A percentile compares a stretch with the other conserved stretches of the same genome.
Conservation (phyloP, 371 early-diverging fungal genomes). For the Mortierella sp. region DNA sequence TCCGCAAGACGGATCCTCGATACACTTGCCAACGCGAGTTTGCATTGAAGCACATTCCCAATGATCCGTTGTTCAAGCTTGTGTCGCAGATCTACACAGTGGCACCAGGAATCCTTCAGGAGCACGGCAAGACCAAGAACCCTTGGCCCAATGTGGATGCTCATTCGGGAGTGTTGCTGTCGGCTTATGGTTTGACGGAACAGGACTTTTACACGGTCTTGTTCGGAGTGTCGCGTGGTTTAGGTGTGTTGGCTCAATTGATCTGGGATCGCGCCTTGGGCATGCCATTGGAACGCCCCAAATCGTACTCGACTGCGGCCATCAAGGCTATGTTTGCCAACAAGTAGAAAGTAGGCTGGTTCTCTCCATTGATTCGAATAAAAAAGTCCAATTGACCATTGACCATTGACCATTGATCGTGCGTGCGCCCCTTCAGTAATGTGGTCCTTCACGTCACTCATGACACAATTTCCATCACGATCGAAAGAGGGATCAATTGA, state of each 20-base stretch:
- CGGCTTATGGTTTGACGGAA: constrained; percentile 96
- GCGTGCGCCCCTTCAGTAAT: too few relatives aligned
- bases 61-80: constrained; percentile 96
- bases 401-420: too few relatives aligned
- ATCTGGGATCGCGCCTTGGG: constrained; percentile 98
- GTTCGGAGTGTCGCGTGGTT: constrained; percentile 97
- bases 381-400: too few relatives aligned
- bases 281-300: constrained; percentile 95
- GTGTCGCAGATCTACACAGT: constrained; percentile 97
- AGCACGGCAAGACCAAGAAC: constrained; percentile 99
- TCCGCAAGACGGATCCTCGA: constrained; percentile 96
- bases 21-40: constrained; percentile 99
- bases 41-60: constrained; percentile 97
- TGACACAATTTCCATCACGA: too few relatives aligned
- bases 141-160: constrained; percentile 99
- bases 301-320: constrained; percentile 90
- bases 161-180: constrained; percentile 97
- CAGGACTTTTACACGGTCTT: constrained; percentile 99
- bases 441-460: too few relatives aligned
- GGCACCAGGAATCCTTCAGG: constrained; percentile 94
- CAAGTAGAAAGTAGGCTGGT: constrained; percentile 56
- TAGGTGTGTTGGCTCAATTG: constrained; percentile 94
- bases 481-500: too few relatives aligned
- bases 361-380: too few relatives aligned
- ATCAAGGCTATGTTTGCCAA: constrained; percentile 82